Conservation (phyloP, 225 moss, liverwort and hornwort genomes). For the Pleurozium schreberi region DNA sequence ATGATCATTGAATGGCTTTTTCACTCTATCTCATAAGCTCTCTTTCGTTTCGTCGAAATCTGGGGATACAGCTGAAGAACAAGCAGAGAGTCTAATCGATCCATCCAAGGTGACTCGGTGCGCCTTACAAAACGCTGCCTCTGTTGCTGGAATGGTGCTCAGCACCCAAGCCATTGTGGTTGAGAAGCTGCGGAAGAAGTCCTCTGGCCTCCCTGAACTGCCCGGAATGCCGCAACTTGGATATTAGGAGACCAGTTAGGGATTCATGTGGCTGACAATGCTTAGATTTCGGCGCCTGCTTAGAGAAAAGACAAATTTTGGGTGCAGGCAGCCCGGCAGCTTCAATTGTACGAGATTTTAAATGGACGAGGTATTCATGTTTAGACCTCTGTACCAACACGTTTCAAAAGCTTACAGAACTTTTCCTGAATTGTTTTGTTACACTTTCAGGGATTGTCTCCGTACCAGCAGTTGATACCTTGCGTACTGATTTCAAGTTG, state of each 20-base stretch:
- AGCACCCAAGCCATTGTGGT: conserved; percentile 86
- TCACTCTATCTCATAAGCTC: neutral
- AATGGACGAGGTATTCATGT: neutral
- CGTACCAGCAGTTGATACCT: neutral
- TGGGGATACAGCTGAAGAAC: conserved; percentile 28
- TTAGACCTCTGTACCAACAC: neutral
- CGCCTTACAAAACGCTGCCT: conserved; percentile 74
- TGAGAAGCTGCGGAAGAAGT: conserved; percentile 47
- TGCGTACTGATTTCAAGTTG: neutral
- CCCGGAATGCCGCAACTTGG: conserved; percentile 50
- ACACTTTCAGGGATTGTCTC: neutral
- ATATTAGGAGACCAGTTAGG: neutral
- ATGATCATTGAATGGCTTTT: neutral
- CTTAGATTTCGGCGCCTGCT: neutral
- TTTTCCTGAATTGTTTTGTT: neutral
- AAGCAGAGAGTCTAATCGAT: conserved; percentile 49
- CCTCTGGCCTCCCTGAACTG: conserved; percentile 29
- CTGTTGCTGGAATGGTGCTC: conserved; percentile 81
- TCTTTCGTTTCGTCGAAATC: neutral
- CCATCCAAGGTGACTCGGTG: conserved; percentile 80
- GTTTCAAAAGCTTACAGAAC: neutral
- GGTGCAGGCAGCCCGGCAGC: conserved; percentile 13
- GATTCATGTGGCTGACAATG: neutral
- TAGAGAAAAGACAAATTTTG: neutral
- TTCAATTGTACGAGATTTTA: neutral